phyloP scores from a whole-genome alignment of 1,139 yeast species.

The Candida tropicalis region DNA sequence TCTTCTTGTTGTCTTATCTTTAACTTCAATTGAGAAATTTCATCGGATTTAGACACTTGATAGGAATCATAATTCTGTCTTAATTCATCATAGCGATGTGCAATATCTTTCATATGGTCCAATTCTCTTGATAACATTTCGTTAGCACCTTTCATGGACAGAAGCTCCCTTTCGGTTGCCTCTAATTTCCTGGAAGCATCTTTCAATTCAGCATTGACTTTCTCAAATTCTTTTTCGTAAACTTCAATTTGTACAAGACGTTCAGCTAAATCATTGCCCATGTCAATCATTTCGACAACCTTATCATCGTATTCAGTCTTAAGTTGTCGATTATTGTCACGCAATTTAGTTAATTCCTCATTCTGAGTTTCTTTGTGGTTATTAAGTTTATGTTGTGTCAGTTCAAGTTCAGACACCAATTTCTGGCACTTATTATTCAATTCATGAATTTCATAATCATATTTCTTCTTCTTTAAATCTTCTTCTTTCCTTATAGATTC shows the following conservation, averaged over 20 bases:
- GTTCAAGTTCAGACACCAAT: neutral
- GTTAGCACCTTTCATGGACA: neutral
- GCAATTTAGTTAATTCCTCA: neutral
- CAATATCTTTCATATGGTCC: neutral
- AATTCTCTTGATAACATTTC: conserved; percentile 1
- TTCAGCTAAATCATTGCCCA: neutral
- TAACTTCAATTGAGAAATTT: neutral
- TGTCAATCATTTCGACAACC: neutral
- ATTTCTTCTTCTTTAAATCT: neutral
- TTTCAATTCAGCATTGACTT: conserved; percentile 9
- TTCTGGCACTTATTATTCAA: neutral
- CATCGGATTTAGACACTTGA: neutral
- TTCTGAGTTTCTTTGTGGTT: neutral
- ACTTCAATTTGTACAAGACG: conserved; percentile 7
- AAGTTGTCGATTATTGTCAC: neutral
- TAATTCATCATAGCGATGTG: neutral
- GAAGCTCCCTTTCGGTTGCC: conserved; percentile 1
- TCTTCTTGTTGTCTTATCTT: neutral
- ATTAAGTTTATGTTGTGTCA: neutral
- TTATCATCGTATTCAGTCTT: neutral
- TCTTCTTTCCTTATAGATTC: neutral
- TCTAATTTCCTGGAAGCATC: neutral
- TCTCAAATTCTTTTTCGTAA: conserved; percentile 13
- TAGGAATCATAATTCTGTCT: neutral
- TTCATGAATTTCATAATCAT: neutral